These are phyloP conservation scores for Fistulinella prunicolor DNA, from an alignment of 768 basidiomycete genomes.

Conservation along the genomic window DNA sequence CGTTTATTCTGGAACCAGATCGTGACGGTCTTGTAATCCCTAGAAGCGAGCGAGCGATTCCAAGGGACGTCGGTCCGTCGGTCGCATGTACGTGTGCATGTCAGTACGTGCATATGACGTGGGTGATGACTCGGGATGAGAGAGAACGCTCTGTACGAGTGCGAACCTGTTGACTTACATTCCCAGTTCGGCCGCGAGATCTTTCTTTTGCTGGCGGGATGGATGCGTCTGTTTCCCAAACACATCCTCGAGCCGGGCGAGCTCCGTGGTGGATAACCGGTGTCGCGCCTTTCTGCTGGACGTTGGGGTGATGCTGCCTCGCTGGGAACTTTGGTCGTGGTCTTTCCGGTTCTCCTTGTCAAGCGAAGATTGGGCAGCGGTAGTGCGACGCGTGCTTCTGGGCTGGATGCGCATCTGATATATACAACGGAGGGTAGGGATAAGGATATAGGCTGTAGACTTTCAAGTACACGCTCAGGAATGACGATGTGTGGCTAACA, in stretches of 20 bases:
- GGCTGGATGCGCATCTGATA: constrained; percentile 24
- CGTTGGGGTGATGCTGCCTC: not conserved
- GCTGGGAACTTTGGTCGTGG: not conserved
- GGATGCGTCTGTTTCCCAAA: constrained; percentile 32
- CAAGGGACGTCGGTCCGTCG: no score
- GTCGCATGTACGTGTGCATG: no score
- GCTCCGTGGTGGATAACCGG: constrained; percentile 35
- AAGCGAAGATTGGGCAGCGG: constrained; percentile 1
- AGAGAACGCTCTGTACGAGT: no score
- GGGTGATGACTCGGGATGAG: not conserved
- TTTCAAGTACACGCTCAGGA: constrained; percentile 1
- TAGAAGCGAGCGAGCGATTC: no score
- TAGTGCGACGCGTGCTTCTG: constrained; percentile 28
- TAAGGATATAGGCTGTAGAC: constrained; percentile 20
- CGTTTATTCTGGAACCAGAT: constrained; percentile 86
- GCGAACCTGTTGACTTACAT: constrained; percentile 22
- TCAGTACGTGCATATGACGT: no score
- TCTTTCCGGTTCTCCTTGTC: constrained; percentile 18
- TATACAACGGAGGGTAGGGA: constrained; percentile 15
- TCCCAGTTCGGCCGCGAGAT: constrained; percentile 25
- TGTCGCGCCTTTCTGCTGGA: constrained; percentile 32
- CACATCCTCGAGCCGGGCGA: constrained; percentile 25
- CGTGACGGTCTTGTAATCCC: constrained; percentile 49
- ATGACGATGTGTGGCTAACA: constrained; percentile 22
- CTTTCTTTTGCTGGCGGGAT: constrained; percentile 27